Conservation (phyloP, 2,329 filamentous ascomycete genomes). For the Didymella glomerata region DNA sequence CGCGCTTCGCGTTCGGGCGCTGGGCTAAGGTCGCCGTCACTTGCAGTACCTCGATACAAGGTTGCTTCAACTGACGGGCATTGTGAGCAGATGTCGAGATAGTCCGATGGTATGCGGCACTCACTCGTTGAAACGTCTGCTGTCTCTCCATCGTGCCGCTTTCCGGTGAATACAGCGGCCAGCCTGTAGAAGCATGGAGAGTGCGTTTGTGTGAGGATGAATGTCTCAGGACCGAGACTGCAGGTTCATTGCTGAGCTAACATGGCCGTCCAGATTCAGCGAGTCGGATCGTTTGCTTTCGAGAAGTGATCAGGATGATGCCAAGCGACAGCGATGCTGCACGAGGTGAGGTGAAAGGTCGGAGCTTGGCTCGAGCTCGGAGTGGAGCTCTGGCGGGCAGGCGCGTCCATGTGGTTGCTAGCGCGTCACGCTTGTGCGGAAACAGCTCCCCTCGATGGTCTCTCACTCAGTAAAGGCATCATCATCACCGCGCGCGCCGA, state of each 20-base stretch:
- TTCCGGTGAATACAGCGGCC: conserved; percentile 4
- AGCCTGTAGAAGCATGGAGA: conserved; percentile 1
- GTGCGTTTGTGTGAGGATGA: background rate
- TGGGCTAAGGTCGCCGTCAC: conserved; percentile 61
- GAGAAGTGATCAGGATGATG: background rate
- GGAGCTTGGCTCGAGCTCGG: conserved; percentile 4
- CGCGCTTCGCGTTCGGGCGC: conserved; percentile 54
- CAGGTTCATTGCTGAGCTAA: background rate
- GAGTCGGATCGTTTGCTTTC: background rate
- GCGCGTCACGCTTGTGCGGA: conserved; percentile 23
- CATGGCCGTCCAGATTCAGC: background rate
- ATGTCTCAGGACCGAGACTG: background rate
- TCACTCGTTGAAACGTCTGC: conserved; percentile 51
- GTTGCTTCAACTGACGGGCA: conserved; percentile 61
- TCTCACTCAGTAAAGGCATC: conserved; percentile 13
- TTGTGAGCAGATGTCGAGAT: conserved; percentile 7
- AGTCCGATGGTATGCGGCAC: background rate
- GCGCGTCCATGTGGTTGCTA: conserved; percentile 25
- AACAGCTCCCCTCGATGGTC: conserved; percentile 20
- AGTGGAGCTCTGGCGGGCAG: conserved; percentile 19
- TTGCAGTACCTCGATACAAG: conserved; percentile 67
- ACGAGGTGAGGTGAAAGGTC: conserved; percentile 6
- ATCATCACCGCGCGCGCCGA: conserved; percentile 21
- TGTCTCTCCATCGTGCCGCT: conserved; percentile 47
- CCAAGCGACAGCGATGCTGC: background rate